Evolutionary conservation across 2,329 filamentous ascomycete species (phyloP).

Genomic region (Penicillium sp.): DNA sequence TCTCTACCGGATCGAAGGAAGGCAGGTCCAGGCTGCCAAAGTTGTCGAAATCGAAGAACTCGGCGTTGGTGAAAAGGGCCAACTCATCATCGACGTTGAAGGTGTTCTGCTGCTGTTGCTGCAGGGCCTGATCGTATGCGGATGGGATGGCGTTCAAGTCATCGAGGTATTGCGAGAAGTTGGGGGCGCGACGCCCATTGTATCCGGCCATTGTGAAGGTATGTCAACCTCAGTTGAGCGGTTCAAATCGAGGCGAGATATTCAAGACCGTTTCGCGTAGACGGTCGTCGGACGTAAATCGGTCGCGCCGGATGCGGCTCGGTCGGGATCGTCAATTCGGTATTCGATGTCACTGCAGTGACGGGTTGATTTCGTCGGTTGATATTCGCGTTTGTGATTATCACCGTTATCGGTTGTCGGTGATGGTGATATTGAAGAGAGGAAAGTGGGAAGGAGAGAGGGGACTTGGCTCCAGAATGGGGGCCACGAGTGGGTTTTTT

Average conservation of each 20-base stretch:
- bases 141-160: constrained; percentile 74
- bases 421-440: neutral
- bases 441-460: neutral
- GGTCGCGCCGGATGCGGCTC: constrained; percentile 22
- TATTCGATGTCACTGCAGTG: neutral
- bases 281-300: constrained; percentile 10
- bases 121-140: constrained; percentile 61
- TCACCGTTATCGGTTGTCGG: neutral
- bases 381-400: neutral
- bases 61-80: constrained; percentile 77
- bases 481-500: constrained; percentile 20
- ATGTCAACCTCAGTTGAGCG: neutral
- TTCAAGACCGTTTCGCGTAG: constrained; percentile 10
- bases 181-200: constrained; percentile 75
- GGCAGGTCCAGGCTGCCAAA: constrained; percentile 36
- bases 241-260: neutral
- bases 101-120: constrained; percentile 60
- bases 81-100: constrained; percentile 70
- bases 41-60: constrained; percentile 76
- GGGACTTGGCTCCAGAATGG: constrained; percentile 1
- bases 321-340: neutral
- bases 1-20: constrained; percentile 33
- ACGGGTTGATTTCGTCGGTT: neutral
- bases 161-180: constrained; percentile 86
- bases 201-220: constrained; percentile 65